These are phyloP conservation scores for Malbranchea cinnamomea DNA, from an alignment of 2,329 filamentous ascomycete genomes.

Conservation along the genomic window DNA sequence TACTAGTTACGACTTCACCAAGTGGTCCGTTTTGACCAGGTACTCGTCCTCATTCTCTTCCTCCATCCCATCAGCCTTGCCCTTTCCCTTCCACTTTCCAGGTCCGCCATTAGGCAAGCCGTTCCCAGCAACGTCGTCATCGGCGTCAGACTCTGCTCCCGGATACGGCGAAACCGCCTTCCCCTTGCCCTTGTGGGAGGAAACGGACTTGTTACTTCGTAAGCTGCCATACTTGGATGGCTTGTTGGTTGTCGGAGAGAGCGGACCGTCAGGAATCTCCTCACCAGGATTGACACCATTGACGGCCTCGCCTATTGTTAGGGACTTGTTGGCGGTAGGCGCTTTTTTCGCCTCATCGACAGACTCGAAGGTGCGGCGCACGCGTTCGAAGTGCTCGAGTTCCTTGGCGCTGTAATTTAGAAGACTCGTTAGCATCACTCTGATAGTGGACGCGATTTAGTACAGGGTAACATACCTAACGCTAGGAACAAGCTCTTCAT, in stretches of 20 bases:
- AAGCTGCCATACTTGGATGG: slow-evolving; percentile 1
- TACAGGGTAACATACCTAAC: slow-evolving; percentile 38
- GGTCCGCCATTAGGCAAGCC: slow-evolving; percentile 5
- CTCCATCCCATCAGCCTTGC: slow-evolving; percentile 17
- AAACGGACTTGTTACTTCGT: slow-evolving; percentile 13
- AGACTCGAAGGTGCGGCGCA: slow-evolving; percentile 67
- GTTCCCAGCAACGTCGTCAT: slow-evolving; percentile 19
- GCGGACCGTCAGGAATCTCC: slow-evolving; percentile 12
- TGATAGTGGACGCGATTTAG: not conserved
- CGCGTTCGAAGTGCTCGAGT: slow-evolving; percentile 75
- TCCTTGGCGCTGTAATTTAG: slow-evolving; percentile 56
- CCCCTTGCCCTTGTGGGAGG: slow-evolving; percentile 26
- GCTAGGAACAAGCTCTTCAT: slow-evolving; percentile 76
- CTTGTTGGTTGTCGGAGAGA: no score
- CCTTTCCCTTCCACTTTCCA: slow-evolving; percentile 24
- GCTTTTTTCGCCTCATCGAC: slow-evolving; percentile 32
- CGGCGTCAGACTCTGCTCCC: slow-evolving; percentile 20
- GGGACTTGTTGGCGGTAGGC: slow-evolving; percentile 5
- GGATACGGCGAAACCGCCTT: slow-evolving; percentile 16
- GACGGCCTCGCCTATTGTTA: slow-evolving; percentile 23
- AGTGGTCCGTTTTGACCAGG: slow-evolving; percentile 24
- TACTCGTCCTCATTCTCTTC: slow-evolving; percentile 24
- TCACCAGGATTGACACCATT: slow-evolving; percentile 19
- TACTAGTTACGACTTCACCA: slow-evolving; percentile 13
- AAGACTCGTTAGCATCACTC: slow-evolving; percentile 13